phyloP scores from a whole-genome alignment of 495 filamentous ascomycete species.

The Aspergillus nidulans region DNA sequence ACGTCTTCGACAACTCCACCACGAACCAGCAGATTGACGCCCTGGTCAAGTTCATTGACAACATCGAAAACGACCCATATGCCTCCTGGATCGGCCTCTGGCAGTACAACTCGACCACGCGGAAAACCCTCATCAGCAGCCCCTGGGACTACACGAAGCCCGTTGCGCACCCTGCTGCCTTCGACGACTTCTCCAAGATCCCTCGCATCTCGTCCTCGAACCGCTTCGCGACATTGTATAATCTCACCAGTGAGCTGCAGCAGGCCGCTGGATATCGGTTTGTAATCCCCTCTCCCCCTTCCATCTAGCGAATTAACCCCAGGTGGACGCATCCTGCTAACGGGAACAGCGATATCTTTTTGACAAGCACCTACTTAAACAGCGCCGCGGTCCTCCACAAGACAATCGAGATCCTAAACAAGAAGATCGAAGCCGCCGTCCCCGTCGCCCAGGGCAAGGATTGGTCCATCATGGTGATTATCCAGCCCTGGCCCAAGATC shows the following conservation, averaged over 20 bases:
- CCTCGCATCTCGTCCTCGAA: conserved; percentile 11
- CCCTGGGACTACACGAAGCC: conserved; percentile 20
- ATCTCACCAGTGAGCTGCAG: conserved; percentile 15
- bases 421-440: conserved; percentile 16
- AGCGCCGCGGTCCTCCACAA: conserved; percentile 12
- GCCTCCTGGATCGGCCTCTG: conserved; percentile 20
- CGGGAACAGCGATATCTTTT: conserved; percentile 14
- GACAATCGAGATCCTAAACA: conserved; percentile 16
- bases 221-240: conserved; percentile 11
- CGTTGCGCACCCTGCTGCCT: conserved; percentile 10
- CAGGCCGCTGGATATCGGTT: conserved; percentile 19
- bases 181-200: conserved; percentile 15
- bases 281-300: too few relatives aligned
- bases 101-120: conserved; percentile 14
- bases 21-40: conserved; percentile 14
- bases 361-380: conserved; percentile 19
- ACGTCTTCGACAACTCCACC: conserved; percentile 16
- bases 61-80: conserved; percentile 17
- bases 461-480: conserved; percentile 15
- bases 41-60: conserved; percentile 15
- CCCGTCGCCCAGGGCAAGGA: conserved; percentile 5
- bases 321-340: not conserved
- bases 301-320: not conserved
- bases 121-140: conserved; percentile 11
- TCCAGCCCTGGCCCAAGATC: conserved; percentile 23